Conservation (phyloP, 331 rosid genomes). For the Stylosanthes scabra region DNA sequence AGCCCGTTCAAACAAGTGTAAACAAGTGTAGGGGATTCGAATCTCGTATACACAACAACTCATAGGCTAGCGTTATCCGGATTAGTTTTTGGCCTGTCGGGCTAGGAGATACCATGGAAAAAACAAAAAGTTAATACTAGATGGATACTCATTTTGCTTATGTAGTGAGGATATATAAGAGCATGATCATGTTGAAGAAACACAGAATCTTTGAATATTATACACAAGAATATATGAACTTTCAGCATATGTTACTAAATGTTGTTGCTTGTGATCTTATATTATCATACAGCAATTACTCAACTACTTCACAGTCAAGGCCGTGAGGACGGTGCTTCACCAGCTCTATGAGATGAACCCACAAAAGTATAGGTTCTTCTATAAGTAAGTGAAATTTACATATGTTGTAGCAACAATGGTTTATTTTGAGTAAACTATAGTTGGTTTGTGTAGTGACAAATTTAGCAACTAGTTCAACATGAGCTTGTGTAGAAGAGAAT, state of each 20-base stretch:
- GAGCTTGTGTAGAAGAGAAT: neutral
- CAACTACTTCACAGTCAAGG: constrained; percentile 93
- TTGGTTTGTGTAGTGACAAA: constrained; percentile 8
- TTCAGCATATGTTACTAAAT: constrained; percentile 14
- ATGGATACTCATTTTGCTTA: too few species aligned
- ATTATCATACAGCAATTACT: constrained; percentile 75
- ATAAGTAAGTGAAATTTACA: constrained; percentile 67
- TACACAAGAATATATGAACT: too few species aligned
- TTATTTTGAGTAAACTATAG: neutral
- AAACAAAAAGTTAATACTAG: too few species aligned
- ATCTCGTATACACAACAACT: too few species aligned
- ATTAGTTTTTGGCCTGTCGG: too few species aligned
- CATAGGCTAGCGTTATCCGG: too few species aligned
- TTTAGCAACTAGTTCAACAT: neutral
- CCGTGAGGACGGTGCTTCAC: constrained; percentile 93
- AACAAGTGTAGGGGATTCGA: too few species aligned
- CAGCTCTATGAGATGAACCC: constrained; percentile 98
- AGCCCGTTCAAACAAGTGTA: too few species aligned
- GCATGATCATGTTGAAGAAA: too few species aligned
- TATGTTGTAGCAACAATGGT: neutral
- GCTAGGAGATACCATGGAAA: too few species aligned
- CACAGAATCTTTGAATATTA: too few species aligned
- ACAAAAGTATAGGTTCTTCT: constrained; percentile 84
- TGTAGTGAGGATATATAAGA: too few species aligned
- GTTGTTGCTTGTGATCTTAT: constrained; percentile 24